Percentiles rank a stretch among this genome's conserved stretches.
Conservation (phyloP, 306 rosid species). For the Adenanthera pavonina region DNA sequence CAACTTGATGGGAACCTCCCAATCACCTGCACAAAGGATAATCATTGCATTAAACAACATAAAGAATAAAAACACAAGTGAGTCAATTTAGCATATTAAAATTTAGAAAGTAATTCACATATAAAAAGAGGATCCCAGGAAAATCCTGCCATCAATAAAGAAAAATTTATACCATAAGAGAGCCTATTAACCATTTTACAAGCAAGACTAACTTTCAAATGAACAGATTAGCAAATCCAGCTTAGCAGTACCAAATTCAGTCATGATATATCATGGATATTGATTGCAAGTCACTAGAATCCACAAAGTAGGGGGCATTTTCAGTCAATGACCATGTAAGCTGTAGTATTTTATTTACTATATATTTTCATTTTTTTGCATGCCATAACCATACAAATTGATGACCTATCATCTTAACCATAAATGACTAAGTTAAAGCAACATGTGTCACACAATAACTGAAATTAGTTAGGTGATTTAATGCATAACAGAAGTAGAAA, state of each 20-base stretch:
- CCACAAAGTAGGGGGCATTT: too few relatives aligned
- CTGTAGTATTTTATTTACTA: too few relatives aligned
- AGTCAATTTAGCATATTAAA: slow-evolving; percentile 23
- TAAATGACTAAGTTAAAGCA: background rate
- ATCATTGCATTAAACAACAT: slow-evolving; percentile 33
- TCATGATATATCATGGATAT: too few relatives aligned
- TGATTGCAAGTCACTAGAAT: too few relatives aligned
- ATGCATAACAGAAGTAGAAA: background rate
- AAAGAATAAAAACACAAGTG: background rate
- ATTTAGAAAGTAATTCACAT: slow-evolving; percentile 16
- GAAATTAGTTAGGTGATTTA: background rate
- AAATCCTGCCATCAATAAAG: background rate
- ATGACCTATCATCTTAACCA: too few relatives aligned
- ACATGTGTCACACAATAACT: slow-evolving; percentile 3
- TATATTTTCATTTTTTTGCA: too few relatives aligned
- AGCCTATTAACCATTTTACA: background rate
- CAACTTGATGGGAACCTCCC: slow-evolving; percentile 67
- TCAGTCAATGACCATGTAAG: background rate
- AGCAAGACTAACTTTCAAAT: slow-evolving; percentile 8
- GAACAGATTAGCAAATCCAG: background rate
- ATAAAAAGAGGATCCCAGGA: background rate
- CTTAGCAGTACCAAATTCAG: background rate
- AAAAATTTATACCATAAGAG: background rate
- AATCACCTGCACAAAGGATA: slow-evolving; percentile 47
- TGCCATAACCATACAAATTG: background rate